Conservation (phyloP, 805 yeast species). For the Yarrowia phangngaensis region DNA sequence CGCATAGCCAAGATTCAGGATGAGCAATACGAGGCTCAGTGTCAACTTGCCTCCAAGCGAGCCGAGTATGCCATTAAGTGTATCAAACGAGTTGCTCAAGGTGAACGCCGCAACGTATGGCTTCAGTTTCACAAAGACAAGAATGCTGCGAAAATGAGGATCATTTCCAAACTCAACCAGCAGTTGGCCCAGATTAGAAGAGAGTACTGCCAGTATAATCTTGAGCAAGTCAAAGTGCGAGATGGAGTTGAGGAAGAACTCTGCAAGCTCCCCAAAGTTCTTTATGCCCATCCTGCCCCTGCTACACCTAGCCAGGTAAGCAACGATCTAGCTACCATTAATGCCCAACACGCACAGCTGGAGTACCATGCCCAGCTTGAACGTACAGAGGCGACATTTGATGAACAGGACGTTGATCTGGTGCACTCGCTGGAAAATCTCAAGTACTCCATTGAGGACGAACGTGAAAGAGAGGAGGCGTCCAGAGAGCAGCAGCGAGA, state of each 20-base stretch:
- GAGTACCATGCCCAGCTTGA: conserved; percentile 26
- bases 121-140: conserved; percentile 36
- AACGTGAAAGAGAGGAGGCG: conserved; percentile 55
- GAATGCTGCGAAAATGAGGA: conserved; percentile 32
- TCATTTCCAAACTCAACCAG: conserved; percentile 31
- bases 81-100: conserved; percentile 30
- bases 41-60: conserved; percentile 26
- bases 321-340: conserved; percentile 16
- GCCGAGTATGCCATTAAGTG: conserved; percentile 31
- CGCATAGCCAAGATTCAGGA: conserved; percentile 30
- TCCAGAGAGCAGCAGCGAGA: conserved; percentile 75
- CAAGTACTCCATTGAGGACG: conserved; percentile 24
- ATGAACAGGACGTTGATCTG: conserved; percentile 22
- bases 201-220: conserved; percentile 31
- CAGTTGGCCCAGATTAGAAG: conserved; percentile 33
- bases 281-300: conserved; percentile 14
- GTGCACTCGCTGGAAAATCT: conserved; percentile 22
- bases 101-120: conserved; percentile 35
- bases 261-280: conserved; percentile 28
- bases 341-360: conserved; percentile 19
- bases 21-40: conserved; percentile 21
- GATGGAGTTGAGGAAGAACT: conserved; percentile 58
- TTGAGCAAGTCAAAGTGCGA: conserved; percentile 42
- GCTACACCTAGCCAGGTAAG: conserved; percentile 9
- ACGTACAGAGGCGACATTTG: conserved; percentile 24